Conservation (phyloP, 2,329 filamentous ascomycete genomes). For the Elsinoe fawcettii region DNA sequence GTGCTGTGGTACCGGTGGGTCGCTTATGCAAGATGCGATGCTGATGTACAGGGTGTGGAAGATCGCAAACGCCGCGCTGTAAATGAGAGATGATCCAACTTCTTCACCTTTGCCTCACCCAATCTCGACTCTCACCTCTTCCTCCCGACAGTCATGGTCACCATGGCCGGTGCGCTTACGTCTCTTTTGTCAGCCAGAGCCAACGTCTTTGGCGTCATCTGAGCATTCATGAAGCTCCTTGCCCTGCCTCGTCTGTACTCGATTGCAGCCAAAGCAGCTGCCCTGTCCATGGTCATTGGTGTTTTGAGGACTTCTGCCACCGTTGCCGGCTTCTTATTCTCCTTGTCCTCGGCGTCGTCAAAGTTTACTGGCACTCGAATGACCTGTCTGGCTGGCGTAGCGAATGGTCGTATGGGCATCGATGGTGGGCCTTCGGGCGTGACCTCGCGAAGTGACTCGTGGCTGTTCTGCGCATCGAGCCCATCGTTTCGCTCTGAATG, state of each 20-base stretch:
- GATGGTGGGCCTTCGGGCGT: constrained; percentile 11
- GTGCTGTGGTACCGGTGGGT: background rate
- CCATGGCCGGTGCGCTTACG: constrained; percentile 36
- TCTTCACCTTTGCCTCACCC: background rate
- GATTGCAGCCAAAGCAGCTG: constrained; percentile 69
- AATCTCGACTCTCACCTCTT: constrained; percentile 12
- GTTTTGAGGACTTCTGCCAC: constrained; percentile 29
- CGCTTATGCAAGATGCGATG: constrained; percentile 1
- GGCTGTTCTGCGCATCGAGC: background rate
- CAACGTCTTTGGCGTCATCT: constrained; percentile 53
- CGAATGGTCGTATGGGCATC: background rate
- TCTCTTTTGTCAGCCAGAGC: constrained; percentile 44
- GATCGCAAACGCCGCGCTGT: constrained; percentile 9
- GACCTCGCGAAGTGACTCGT: constrained; percentile 4
- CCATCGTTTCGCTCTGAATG: background rate
- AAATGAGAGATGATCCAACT: background rate
- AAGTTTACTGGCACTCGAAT: constrained; percentile 19
- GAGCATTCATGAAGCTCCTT: constrained; percentile 57
- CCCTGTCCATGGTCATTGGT: constrained; percentile 43
- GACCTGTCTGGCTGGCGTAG: constrained; percentile 12
- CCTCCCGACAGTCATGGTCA: constrained; percentile 15
- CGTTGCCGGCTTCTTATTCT: constrained; percentile 26
- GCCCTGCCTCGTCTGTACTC: constrained; percentile 64
- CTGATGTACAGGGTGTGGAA: constrained; percentile 7
- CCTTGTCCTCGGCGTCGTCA: constrained; percentile 16